These are phyloP conservation scores for Metarhizium brunneum DNA, from an alignment of 2,329 filamentous ascomycete species.

Conservation along the genomic window DNA sequence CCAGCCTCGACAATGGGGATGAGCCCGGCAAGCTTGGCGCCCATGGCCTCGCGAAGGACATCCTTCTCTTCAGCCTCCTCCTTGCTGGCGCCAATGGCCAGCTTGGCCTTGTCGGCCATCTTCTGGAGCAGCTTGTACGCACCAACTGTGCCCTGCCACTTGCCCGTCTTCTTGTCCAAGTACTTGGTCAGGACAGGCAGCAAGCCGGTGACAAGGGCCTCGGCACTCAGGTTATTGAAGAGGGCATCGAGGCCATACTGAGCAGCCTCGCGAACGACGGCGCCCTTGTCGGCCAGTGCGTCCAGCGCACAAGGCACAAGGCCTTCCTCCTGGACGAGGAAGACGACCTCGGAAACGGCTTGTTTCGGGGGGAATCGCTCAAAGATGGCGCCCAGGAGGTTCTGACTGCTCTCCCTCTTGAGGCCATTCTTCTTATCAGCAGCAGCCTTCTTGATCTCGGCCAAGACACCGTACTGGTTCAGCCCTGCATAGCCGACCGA, in stretches of 20 bases:
- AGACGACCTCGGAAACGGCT: slow-evolving; percentile 68
- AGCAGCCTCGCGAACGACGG: slow-evolving; percentile 80
- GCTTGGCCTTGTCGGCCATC: slow-evolving; percentile 92
- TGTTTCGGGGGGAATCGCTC: slow-evolving; percentile 77
- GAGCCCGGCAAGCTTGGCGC: slow-evolving; percentile 71
- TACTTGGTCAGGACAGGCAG: slow-evolving; percentile 69
- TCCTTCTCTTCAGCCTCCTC: slow-evolving; percentile 86
- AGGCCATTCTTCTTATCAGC: slow-evolving; percentile 87
- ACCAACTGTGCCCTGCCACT: slow-evolving; percentile 94
- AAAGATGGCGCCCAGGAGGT: slow-evolving; percentile 86
- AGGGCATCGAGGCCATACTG: slow-evolving; percentile 90
- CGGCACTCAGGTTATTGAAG: slow-evolving; percentile 68
- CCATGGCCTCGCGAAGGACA: slow-evolving; percentile 82
- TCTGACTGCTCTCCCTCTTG: slow-evolving; percentile 84
- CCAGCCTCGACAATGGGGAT: slow-evolving; percentile 86
- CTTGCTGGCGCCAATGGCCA: slow-evolving; percentile 65
- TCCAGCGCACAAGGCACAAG: slow-evolving; percentile 70
- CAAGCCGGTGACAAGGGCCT: slow-evolving; percentile 75
- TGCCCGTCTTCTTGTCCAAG: slow-evolving; percentile 73
- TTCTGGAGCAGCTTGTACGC: slow-evolving; percentile 77
- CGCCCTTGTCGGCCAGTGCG: slow-evolving; percentile 79
- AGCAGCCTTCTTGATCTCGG: slow-evolving; percentile 62
- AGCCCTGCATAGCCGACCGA: slow-evolving; percentile 45
- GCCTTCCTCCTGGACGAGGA: slow-evolving; percentile 72
- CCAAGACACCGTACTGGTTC: slow-evolving; percentile 41